Conservation (phyloP, 768 basidiomycete genomes). For the Russula dissimulans region DNA sequence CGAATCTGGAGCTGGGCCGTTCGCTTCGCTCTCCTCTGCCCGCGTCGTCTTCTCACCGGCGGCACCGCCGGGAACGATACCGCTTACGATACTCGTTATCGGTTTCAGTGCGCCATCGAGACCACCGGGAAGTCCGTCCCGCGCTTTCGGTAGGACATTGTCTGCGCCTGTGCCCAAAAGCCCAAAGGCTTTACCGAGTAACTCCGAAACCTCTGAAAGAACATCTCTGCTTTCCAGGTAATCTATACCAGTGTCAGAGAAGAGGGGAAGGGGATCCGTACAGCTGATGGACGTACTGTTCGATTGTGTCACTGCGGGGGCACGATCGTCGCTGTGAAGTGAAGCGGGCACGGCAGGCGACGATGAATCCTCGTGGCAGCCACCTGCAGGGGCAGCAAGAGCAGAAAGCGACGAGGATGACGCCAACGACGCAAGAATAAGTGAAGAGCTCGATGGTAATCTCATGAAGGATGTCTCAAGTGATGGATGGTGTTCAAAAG, state of each 20-base stretch:
- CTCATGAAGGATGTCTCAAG: slow-evolving; percentile 22
- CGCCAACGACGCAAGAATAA: slow-evolving; percentile 27
- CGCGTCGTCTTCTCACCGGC: neutral
- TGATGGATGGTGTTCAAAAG: neutral
- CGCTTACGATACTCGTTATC: neutral
- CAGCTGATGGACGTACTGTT: neutral
- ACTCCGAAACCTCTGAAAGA: no score
- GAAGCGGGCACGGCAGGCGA: slow-evolving; percentile 2
- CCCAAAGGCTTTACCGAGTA: no score
- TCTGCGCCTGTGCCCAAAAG: no score
- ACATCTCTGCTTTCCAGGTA: neutral
- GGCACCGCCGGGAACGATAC: no score
- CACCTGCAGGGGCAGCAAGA: slow-evolving; percentile 25
- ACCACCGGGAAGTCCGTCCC: neutral
- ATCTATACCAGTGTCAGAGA: slow-evolving; percentile 1
- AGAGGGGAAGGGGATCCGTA: no score
- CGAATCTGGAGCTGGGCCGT: neutral
- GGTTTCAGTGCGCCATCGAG: neutral
- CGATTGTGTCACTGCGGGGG: neutral
- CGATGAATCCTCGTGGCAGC: neutral
- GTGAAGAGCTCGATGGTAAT: slow-evolving; percentile 27
- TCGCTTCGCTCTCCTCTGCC: neutral
- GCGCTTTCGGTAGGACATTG: neutral
- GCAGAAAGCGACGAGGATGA: slow-evolving; percentile 26
- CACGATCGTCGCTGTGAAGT: neutral